These are phyloP conservation scores for Vittaforma corneae DNA, from an alignment of 371 early-diverging fungal species.

Conservation along the genomic window DNA sequence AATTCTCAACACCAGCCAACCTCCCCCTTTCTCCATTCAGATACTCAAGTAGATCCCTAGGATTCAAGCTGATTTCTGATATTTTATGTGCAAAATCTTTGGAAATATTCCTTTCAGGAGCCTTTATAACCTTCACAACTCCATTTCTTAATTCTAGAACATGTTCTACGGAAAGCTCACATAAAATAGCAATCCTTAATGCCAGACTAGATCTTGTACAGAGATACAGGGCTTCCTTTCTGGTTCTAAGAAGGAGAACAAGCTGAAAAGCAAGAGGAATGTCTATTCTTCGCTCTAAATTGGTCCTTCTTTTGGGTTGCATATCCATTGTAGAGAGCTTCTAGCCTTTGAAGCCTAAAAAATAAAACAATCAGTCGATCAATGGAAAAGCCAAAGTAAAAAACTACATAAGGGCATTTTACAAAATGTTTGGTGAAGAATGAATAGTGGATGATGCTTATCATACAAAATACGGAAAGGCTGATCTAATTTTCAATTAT, in stretches of 20 bases:
- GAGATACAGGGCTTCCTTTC: conserved; percentile 21
- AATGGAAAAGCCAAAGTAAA: no score
- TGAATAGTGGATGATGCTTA: no score
- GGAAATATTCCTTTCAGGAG: conserved; percentile 1
- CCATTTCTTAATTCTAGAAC: conserved; percentile 1
- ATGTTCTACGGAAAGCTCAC: conserved; percentile 26
- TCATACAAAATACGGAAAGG: no score
- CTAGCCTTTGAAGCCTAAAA: no score
- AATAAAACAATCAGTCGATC: no score
- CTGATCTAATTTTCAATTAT: no score
- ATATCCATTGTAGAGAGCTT: no score
- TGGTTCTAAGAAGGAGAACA: conserved; percentile 31
- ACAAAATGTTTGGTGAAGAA: no score
- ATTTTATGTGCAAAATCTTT: conserved; percentile 21
- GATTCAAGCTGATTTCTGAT: not conserved
- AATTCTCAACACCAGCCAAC: conserved; percentile 20
- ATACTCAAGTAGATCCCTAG: conserved; percentile 10
- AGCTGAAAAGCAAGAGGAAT: no score
- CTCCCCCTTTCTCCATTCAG: conserved; percentile 40
- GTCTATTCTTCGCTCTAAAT: no score
- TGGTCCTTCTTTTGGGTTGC: no score
- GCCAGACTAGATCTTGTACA: conserved; percentile 26
- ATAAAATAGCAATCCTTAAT: conserved; percentile 21
- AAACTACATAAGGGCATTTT: no score
- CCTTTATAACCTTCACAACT: not conserved